Evolutionary conservation across 2,329 filamentous ascomycete species (phyloP).

Genomic region (Colletotrichum liaoningense): DNA sequence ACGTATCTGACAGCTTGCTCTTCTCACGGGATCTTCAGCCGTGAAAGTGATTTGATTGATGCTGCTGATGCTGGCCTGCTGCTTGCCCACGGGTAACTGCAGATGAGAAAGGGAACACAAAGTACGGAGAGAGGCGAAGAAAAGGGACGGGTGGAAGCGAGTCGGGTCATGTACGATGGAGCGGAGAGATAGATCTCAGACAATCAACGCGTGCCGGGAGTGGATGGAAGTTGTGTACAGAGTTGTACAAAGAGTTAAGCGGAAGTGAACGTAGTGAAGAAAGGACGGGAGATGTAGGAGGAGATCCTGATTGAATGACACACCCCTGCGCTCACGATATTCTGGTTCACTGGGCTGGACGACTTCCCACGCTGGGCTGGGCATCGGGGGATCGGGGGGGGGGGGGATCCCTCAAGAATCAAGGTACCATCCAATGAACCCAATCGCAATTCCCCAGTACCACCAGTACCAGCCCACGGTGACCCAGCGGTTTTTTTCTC

Average conservation of each 20-base stretch:
- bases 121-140: neutral
- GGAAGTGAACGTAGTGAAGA: slow-evolving; percentile 8
- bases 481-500: neutral
- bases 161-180: slow-evolving; percentile 25
- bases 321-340: slow-evolving; percentile 25
- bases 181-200: slow-evolving; percentile 23
- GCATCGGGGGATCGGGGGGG: neutral
- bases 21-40: neutral
- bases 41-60: neutral
- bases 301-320: slow-evolving; percentile 6
- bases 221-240: neutral
- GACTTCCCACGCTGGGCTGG: neutral
- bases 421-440: neutral
- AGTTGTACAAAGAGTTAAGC: neutral
- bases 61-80: neutral
- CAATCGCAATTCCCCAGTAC: neutral
- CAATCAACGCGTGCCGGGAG: slow-evolving; percentile 4
- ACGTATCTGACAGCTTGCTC: neutral
- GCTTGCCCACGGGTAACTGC: slow-evolving; percentile 10
- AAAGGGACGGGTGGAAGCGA: slow-evolving; percentile 10
- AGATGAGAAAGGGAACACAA: slow-evolving; percentile 12
- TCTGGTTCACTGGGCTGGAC: neutral
- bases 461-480: neutral
- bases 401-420: no score
- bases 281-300: slow-evolving; percentile 7